Percentiles rank a stretch among this genome's conserved stretches.
phyloP scores from a whole-genome alignment of 257 asterid species.

The Asclepias syriaca region DNA sequence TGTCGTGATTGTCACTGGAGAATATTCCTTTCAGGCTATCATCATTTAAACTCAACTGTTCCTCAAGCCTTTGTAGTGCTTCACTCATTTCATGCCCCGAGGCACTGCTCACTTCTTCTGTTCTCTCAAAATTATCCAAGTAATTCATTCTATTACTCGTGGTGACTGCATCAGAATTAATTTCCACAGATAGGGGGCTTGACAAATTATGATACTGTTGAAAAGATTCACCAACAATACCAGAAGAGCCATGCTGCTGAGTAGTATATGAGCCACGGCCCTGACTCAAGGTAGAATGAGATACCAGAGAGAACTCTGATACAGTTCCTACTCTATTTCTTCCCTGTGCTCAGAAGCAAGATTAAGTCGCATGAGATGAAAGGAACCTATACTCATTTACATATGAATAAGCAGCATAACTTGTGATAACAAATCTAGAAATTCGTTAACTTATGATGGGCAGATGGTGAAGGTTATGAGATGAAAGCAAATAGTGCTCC shows the following conservation, averaged over 20 bases:
- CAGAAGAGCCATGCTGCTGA: constrained; percentile 48
- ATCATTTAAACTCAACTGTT: constrained; percentile 74
- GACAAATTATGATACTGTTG: constrained; percentile 35
- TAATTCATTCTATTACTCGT: constrained; percentile 24
- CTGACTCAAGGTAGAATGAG: constrained; percentile 39
- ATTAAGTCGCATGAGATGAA: constrained; percentile 9
- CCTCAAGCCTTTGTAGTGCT: constrained; percentile 63
- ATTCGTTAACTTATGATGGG: background rate
- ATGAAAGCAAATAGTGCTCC: background rate
- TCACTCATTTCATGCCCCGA: constrained; percentile 45
- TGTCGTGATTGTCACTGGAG: constrained; percentile 39
- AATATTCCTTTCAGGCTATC: constrained; percentile 35
- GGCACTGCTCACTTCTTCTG: constrained; percentile 42
- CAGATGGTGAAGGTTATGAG: background rate
- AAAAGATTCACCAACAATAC: constrained; percentile 44
- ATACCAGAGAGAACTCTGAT: constrained; percentile 44
- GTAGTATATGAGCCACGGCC: constrained; percentile 47
- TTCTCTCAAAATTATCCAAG: constrained; percentile 26
- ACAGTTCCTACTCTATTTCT: constrained; percentile 40
- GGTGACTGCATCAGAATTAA: constrained; percentile 41
- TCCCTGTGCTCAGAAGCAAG: constrained; percentile 39
- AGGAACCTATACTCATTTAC: background rate
- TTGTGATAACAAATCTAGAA: background rate
- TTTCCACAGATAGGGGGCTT: constrained; percentile 68
- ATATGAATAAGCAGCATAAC: background rate